Base-by-base conservation (phyloP, 169 alveolate genomes). In the Cryptosporidium viatorum region DNA sequence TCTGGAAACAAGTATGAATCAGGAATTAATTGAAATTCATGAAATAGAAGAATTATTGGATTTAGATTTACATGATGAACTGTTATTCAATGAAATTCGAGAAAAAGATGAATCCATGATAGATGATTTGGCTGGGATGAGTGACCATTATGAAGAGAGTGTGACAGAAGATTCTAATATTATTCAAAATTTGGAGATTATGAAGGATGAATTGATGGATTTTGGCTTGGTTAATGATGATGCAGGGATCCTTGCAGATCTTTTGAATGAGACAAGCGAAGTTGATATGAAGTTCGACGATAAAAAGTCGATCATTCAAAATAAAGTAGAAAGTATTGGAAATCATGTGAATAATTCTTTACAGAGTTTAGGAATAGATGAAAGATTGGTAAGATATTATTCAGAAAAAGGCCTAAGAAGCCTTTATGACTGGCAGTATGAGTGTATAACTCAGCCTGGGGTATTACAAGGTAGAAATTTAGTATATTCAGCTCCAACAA, bases 401-500 rank as follows among this genome's bases (percentile, higher is more conserved):
- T 62, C 50, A 26, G 59, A 35, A 10, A 80, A 65, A 18, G 80
- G 80, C 14, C 75, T 74, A 26, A 33, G 3, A 35, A 73, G 59
- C 21, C 84, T 92, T 37, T 89, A 85, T 9, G 86, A 67, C 4
- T 92, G 94, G 94, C 94, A 92, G 58, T 55, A 85, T 33, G 94
- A 86, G 74, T 92, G 94, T 37, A 91, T 92, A 69, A 75, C 91
- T 16, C 71, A 84, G 71, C 71, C 92, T 7, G 89, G 92, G 0
- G 91, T 91, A 21, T 39, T 91, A 33, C 80, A 74, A 7, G 94
- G 92, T 5, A 23, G 85, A 29, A 93, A 93, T 31, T 84, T 95
- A 39, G 91, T 95, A 33, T 95, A 95, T 87, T 93, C 95, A 33
- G 96, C 97, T 14, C 97, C 97, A 33, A 95, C 97, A 16, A 91